A percentile compares a stretch with the other conserved stretches of the same genome.
phyloP scores from a whole-genome alignment of 495 filamentous ascomycete genomes.

The Penicillium crystallinum region DNA sequence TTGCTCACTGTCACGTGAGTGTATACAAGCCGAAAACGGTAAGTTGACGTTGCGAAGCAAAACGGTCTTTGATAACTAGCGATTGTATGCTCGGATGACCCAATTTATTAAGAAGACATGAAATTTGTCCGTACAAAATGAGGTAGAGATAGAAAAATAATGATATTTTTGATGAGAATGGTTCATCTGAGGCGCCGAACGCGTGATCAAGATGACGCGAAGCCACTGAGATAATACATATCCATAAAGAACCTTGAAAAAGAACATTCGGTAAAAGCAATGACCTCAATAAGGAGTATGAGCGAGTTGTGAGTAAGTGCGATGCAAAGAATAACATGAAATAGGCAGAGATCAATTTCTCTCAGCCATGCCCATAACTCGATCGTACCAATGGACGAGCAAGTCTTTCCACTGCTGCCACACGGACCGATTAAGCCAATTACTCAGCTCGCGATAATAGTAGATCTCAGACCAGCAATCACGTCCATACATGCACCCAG shows the following conservation, averaged over 20 bases:
- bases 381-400: constrained; percentile 21
- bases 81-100: neutral
- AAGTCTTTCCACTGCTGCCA: constrained; percentile 60
- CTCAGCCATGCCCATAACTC: constrained; percentile 2
- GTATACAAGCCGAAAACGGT: neutral
- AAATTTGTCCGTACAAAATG: too few species aligned
- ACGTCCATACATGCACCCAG: constrained; percentile 90
- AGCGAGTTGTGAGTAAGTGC: neutral
- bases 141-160: neutral
- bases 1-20: neutral
- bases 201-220: neutral
- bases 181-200: neutral
- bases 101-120: too few species aligned
- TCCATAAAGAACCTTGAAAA: neutral
- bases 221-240: neutral
- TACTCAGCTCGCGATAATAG: constrained; percentile 81
- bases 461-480: constrained; percentile 99
- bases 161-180: neutral
- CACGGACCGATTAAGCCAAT: constrained; percentile 71
- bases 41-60: neutral
- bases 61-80: neutral
- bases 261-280: neutral
- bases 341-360: neutral
- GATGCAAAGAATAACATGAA: neutral
- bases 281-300: neutral